Percentiles rank a stretch among this genome's conserved stretches.
phyloP scores from a whole-genome alignment of 768 basidiomycete species.

The Rhodosporidiobolus odoratus region DNA sequence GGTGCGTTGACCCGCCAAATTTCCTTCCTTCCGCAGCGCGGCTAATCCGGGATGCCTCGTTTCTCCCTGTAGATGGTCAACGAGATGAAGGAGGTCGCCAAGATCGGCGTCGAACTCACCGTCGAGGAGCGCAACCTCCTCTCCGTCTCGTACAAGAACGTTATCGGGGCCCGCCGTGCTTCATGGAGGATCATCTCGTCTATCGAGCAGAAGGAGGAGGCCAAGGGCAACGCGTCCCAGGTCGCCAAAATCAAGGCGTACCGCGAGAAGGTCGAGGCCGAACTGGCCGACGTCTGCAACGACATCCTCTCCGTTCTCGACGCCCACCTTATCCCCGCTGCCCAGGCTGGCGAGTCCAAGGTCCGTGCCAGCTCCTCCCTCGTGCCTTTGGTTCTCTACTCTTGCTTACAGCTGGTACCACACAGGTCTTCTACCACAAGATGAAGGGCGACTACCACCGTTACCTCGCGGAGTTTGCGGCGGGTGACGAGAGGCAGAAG shows the following conservation, averaged over 20 bases:
- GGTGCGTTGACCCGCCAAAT: constrained; percentile 5
- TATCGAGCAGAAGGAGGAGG: constrained; percentile 98
- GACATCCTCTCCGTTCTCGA: constrained; percentile 63
- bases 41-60: background rate
- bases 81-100: constrained; percentile 42
- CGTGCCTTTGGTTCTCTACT: no score
- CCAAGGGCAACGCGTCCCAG: constrained; percentile 93
- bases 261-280: constrained; percentile 92
- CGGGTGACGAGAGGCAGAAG: constrained; percentile 95
- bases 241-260: constrained; percentile 95
- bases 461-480: constrained; percentile 96
- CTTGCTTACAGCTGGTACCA: background rate
- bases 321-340: constrained; percentile 94
- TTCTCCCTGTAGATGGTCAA: constrained; percentile 25
- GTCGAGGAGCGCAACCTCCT: constrained; percentile 98
- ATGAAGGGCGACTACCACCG: constrained; percentile 99
- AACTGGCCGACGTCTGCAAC: constrained; percentile 96
- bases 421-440: constrained; percentile 84
- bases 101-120: constrained; percentile 82
- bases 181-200: constrained; percentile 99
- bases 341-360: constrained; percentile 92
- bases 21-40: background rate
- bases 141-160: constrained; percentile 98
- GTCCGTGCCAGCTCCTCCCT: constrained; percentile 48
- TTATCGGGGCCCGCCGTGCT: constrained; percentile 80